Evolutionary conservation across 2,329 filamentous ascomycete genomes (phyloP).

Genomic region (Phaeosphaeria sp.): DNA sequence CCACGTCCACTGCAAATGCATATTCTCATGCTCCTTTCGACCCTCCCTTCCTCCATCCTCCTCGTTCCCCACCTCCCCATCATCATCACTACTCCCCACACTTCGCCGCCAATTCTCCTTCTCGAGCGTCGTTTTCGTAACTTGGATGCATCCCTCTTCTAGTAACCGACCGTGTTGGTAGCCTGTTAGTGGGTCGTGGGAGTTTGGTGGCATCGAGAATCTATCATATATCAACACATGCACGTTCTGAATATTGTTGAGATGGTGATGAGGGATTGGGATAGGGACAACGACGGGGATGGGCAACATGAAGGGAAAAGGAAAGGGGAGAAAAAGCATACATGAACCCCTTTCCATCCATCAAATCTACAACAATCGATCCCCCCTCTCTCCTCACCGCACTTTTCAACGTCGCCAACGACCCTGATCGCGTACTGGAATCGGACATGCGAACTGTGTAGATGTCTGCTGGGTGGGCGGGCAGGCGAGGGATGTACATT

Average conservation of each 20-base stretch:
- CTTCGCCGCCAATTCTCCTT: not conserved
- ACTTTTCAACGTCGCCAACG: constrained; percentile 9
- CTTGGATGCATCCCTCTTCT: constrained; percentile 23
- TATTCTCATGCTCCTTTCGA: constrained; percentile 15
- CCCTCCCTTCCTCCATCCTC: constrained; percentile 12
- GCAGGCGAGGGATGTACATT: constrained; percentile 7
- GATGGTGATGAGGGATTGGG: too few relatives aligned
- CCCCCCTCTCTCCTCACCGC: constrained; percentile 13
- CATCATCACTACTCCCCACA: constrained; percentile 11
- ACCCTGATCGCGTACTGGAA: constrained; percentile 7
- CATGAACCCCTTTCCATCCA: constrained; percentile 20
- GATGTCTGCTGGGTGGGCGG: constrained; percentile 14
- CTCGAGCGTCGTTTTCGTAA: constrained; percentile 12
- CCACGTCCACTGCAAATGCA: constrained; percentile 22
- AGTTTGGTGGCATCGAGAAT: constrained; percentile 15
- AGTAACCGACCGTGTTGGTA: constrained; percentile 18
- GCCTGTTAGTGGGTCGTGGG: constrained; percentile 11
- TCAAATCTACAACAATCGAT: constrained; percentile 14
- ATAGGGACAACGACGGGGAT: too few relatives aligned
- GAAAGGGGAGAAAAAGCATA: constrained; percentile 1
- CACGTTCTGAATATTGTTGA: not conserved
- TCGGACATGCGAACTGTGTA: constrained; percentile 19
- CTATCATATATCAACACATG: constrained; percentile 4
- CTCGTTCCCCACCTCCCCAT: constrained; percentile 12
- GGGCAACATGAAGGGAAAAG: not conserved